These are phyloP conservation scores for Aphanomyces astaci DNA, from an alignment of 352 stramenopile species.

Conservation along the genomic window DNA sequence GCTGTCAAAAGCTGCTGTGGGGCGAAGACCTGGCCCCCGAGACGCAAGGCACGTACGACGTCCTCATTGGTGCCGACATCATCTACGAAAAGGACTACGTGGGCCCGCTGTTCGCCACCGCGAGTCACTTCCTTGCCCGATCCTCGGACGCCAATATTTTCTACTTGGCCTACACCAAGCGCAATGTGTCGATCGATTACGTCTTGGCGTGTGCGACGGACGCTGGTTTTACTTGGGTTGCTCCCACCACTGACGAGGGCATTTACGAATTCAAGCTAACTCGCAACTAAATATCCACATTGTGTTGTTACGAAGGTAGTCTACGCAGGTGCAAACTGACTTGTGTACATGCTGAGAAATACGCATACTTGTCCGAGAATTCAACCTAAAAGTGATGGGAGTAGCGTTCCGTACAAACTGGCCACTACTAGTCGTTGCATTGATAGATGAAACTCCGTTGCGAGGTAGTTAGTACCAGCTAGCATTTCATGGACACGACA, in stretches of 20 bases:
- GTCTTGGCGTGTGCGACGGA: constrained; percentile 42
- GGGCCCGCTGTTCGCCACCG: constrained; percentile 44
- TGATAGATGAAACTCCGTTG: too few species aligned
- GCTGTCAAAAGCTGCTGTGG: constrained; percentile 46
- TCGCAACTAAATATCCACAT: background rate
- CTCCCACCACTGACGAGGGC: constrained; percentile 40
- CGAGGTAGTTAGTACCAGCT: too few species aligned
- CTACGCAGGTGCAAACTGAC: too few species aligned
- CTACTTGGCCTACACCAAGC: constrained; percentile 53
- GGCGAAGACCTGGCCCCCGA: constrained; percentile 33
- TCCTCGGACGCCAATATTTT: constrained; percentile 36
- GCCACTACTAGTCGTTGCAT: too few species aligned
- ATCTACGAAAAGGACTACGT: constrained; percentile 60
- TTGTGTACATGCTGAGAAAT: too few species aligned
- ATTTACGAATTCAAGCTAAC: constrained; percentile 40
- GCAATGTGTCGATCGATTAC: constrained; percentile 60
- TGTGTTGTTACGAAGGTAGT: too few species aligned
- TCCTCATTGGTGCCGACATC: constrained; percentile 50
- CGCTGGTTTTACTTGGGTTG: constrained; percentile 56
- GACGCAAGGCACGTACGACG: constrained; percentile 41
- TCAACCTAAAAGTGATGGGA: too few species aligned
- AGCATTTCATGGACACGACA: too few species aligned
- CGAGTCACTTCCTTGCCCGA: constrained; percentile 35
- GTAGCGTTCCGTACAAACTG: too few species aligned
- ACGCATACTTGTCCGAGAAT: too few species aligned